These are phyloP conservation scores for Aquanectria penicillioides DNA, from an alignment of 2,329 filamentous ascomycete species.

Conservation along the genomic window DNA sequence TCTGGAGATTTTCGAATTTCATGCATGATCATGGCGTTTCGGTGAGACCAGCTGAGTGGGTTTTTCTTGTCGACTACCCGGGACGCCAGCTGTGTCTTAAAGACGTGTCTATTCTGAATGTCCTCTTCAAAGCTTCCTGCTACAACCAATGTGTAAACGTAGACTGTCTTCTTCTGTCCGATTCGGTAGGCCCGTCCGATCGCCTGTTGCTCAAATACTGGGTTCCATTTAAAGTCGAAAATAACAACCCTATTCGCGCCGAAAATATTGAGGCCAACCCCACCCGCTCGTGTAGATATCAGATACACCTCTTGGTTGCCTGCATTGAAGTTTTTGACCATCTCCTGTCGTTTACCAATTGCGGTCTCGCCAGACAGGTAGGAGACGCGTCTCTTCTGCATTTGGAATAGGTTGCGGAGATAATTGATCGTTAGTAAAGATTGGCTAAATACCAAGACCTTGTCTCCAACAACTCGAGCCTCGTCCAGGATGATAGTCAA, in stretches of 20 bases:
- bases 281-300: slow-evolving; percentile 85
- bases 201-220: slow-evolving; percentile 84
- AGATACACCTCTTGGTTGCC: slow-evolving; percentile 71
- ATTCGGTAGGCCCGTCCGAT: slow-evolving; percentile 88
- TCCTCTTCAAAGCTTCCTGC: slow-evolving; percentile 83
- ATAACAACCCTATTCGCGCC: slow-evolving; percentile 88
- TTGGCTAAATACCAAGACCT: slow-evolving; percentile 83
- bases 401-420: slow-evolving; percentile 66
- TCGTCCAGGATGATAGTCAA: slow-evolving; percentile 76
- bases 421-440: slow-evolving; percentile 76
- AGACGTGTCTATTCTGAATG: slow-evolving; percentile 78
- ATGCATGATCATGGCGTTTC: slow-evolving; percentile 66
- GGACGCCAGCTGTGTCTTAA: slow-evolving; percentile 83
- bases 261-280: slow-evolving; percentile 83
- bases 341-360: slow-evolving; percentile 66
- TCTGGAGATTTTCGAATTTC: slow-evolving; percentile 62
- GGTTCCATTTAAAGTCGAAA: slow-evolving; percentile 85
- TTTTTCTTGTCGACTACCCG: slow-evolving; percentile 88
- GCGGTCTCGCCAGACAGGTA: slow-evolving; percentile 76
- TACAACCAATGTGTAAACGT: slow-evolving; percentile 82
- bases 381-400: slow-evolving; percentile 57
- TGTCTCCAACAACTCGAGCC: slow-evolving; percentile 71
- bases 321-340: slow-evolving; percentile 76
- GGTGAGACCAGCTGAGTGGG: slow-evolving; percentile 72
- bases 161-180: slow-evolving; percentile 82